Evolutionary conservation across 208 protist species (phyloP), one percentile per base, ranked within the genome.

Genomic region (Crithidia acanthocephali): DNA sequence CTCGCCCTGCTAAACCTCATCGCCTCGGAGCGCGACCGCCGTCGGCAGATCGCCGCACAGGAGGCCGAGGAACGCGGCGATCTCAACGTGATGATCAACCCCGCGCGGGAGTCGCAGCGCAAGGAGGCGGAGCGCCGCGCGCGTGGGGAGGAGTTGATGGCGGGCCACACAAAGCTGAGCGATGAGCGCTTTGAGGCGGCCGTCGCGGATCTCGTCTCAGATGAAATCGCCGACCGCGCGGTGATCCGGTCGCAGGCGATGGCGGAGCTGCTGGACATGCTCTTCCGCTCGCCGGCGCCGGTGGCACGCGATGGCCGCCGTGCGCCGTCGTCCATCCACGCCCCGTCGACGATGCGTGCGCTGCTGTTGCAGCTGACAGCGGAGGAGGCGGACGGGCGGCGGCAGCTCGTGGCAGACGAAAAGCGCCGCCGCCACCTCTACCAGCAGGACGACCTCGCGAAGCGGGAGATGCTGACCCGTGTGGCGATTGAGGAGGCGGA

Each of bases 21-120:
- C 18, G 70, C 61, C 27, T 67, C 67, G 4, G 90, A 93, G 81
- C 16, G 33, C 20, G 74, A 87, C 51, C 83, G 85, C 9, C 90
- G 90, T 52, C 23, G 32, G 18, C 75, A 78, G 62, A 67, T 88
- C 48, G 60, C 47, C 0, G 82, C 68, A 16, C 74, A 83, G 75
- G 80, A 95, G 74, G 55, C 42, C 13, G 58, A 82, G 30, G 77
- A 44, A 37, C 77, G 79, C 23, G 53, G 50, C 27, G 76, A 76
- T 47, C 73, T 95, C 8, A 76, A 86, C 59, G 47, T 81, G 13
- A 72, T 85, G 60, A 86, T 90, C 67, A 80, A 90, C 66, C 80
- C 90, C 13, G 48, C 33, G 4, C 35, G 50, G 2, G 28, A 69
- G 35, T 64, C 66, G 32, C 76, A 81, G 68, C 48, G 67, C 16